Conservation (phyloP, 164 flowering plant species). For the Nymphaea colorata region DNA sequence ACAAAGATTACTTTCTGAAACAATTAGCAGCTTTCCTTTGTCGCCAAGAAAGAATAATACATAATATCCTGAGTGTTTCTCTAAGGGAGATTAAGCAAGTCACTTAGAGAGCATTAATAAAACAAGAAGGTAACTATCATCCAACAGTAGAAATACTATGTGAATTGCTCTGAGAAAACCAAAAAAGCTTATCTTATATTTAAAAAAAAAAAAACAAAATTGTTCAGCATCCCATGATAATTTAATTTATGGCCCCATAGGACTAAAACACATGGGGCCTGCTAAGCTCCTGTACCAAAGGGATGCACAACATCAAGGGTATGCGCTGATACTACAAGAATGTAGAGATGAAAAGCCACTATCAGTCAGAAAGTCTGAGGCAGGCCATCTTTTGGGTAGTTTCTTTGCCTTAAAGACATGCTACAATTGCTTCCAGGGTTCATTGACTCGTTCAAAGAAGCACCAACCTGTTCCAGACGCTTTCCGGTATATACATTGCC, state of each 20-base stretch:
- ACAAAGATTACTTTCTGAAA: background rate
- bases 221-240: background rate
- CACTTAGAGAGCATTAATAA: background rate
- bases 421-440: slow-evolving; percentile 12
- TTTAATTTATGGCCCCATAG: slow-evolving; percentile 3
- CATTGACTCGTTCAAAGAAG: slow-evolving; percentile 9
- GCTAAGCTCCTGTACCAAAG: slow-evolving; percentile 6
- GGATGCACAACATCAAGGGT: slow-evolving; percentile 5
- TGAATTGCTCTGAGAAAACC: background rate
- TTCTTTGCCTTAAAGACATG: slow-evolving; percentile 25
- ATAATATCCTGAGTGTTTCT: too few species aligned
- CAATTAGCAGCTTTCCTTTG: background rate
- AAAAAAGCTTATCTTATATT: background rate
- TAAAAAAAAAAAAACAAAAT: too few species aligned
- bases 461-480: slow-evolving; percentile 14
- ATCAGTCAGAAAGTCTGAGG: slow-evolving; percentile 15
- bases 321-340: slow-evolving; percentile 10
- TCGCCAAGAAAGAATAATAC: background rate
- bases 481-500: slow-evolving; percentile 15
- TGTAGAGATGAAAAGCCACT: slow-evolving; percentile 10
- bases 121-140: background rate
- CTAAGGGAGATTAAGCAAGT: background rate
- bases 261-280: slow-evolving; percentile 10
- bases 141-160: too few species aligned
- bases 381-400: slow-evolving; percentile 16